These are phyloP conservation scores for Tephrocybe rancida DNA, from an alignment of 768 basidiomycete genomes.

Conservation along the genomic window DNA sequence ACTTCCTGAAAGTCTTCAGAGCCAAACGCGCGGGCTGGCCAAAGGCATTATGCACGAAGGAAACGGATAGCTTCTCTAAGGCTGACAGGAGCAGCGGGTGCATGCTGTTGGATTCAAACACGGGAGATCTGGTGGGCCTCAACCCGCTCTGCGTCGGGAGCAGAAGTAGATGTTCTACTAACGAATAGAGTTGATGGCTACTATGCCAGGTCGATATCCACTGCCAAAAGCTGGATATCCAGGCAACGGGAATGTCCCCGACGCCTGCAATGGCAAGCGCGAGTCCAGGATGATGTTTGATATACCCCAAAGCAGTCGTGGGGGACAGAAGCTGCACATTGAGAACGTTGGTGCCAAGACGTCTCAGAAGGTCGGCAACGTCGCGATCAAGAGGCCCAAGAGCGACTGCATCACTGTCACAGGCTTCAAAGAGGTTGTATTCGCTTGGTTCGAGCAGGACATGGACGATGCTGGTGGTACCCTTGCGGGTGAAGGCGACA, in stretches of 20 bases:
- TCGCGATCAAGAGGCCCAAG: constrained; percentile 26
- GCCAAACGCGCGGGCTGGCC: constrained; percentile 18
- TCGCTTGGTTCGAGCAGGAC: constrained; percentile 33
- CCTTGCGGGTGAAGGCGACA: constrained; percentile 19
- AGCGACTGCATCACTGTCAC: constrained; percentile 33
- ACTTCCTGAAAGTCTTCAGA: constrained; percentile 16
- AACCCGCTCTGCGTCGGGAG: constrained; percentile 36
- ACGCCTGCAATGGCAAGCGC: constrained; percentile 21
- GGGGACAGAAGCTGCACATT: constrained; percentile 33
- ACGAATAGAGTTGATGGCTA: constrained; percentile 21
- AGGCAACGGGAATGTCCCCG: constrained; percentile 23
- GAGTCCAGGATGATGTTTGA: constrained; percentile 25
- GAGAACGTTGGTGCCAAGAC: constrained; percentile 23
- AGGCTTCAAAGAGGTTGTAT: constrained; percentile 26
- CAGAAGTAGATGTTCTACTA: constrained; percentile 25
- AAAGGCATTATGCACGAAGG: constrained; percentile 34
- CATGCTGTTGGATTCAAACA: constrained; percentile 29
- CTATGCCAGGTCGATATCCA: constrained; percentile 35
- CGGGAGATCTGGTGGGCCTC: constrained; percentile 18
- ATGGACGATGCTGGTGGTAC: constrained; percentile 1
- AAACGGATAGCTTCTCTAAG: constrained; percentile 30
- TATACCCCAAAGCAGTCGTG: constrained; percentile 28
- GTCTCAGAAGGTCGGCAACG: constrained; percentile 24
- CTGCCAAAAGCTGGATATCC: constrained; percentile 45
- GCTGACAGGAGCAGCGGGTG: constrained; percentile 21